A percentile compares a stretch with the other conserved stretches of the same genome.
Conservation (phyloP, 2,329 filamentous ascomycete genomes). For the Xylaria sp. region DNA sequence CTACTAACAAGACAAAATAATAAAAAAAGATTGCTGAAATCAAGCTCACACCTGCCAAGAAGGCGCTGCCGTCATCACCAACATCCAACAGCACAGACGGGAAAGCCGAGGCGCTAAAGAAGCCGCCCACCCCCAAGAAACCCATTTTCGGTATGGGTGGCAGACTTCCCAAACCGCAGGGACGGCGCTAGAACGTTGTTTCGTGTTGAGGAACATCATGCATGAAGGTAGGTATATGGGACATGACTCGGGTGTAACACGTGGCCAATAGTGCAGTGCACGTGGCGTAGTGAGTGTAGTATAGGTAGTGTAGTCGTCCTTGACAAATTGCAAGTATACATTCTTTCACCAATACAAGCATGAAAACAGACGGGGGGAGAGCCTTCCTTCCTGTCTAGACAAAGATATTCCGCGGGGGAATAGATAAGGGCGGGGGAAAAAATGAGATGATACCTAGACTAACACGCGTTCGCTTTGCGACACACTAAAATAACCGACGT, state of each 20-base stretch:
- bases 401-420: too few relatives aligned
- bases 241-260: neutral
- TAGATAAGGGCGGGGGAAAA: too few relatives aligned
- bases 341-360: too few relatives aligned
- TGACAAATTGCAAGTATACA: too few relatives aligned
- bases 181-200: neutral
- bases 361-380: too few relatives aligned
- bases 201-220: neutral
- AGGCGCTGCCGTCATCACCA: neutral
- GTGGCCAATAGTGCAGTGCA: too few relatives aligned
- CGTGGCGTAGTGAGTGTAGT: too few relatives aligned
- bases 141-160: neutral
- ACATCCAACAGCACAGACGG: neutral
- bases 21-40: conserved; percentile 8
- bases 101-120: neutral
- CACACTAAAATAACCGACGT: too few relatives aligned
- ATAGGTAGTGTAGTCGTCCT: too few relatives aligned
- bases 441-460: too few relatives aligned
- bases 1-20: neutral
- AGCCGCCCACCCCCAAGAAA: neutral
- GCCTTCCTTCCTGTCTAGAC: too few relatives aligned
- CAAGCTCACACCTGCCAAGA: conserved; percentile 6
- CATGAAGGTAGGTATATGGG: neutral
- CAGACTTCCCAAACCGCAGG: neutral
- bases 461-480: too few relatives aligned